Percentiles rank a stretch among this genome's conserved stretches.
Evolutionary conservation across 202 grass and related monocot genomes (phyloP).

Genomic region (Alloteropsis angusta): DNA sequence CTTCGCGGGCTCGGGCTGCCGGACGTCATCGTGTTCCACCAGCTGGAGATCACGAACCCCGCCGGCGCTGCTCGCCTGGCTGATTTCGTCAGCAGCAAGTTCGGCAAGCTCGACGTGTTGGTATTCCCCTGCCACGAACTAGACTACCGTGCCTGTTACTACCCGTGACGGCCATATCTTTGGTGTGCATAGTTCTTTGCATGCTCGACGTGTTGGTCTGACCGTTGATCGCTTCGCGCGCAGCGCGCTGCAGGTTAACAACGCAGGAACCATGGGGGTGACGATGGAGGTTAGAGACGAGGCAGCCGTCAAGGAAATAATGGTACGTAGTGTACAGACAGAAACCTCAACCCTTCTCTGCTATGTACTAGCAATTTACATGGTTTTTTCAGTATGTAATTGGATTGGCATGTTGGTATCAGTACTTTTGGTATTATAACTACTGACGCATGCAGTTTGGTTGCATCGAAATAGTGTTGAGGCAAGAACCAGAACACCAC

Average conservation of each 20-base stretch:
- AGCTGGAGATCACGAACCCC: constrained; percentile 33
- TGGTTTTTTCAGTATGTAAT: no score
- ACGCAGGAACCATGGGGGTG: constrained; percentile 13
- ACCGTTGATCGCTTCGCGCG: not conserved
- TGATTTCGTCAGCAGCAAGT: constrained; percentile 29
- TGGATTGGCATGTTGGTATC: not conserved
- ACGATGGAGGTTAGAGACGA: not conserved
- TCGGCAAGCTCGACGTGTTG: constrained; percentile 43
- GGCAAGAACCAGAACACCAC: not conserved
- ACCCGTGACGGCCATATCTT: not conserved
- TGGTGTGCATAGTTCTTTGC: not conserved
- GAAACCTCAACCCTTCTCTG: not conserved
- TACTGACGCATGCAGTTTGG: not conserved
- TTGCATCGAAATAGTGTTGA: not conserved
- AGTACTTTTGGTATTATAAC: not conserved
- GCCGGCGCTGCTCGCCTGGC: constrained; percentile 23
- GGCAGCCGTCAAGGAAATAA: not conserved
- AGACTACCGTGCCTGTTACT: not conserved
- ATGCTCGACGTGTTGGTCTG: not conserved
- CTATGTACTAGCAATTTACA: no score
- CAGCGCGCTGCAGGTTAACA: constrained; percentile 25
- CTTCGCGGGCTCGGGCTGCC: not conserved
- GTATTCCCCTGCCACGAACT: not conserved
- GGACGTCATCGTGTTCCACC: constrained; percentile 37
- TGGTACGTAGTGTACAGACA: not conserved